A percentile compares a stretch with the other conserved stretches of the same genome.
These are phyloP conservation scores for Plasmopara halstedii DNA, from an alignment of 352 stramenopile genomes.

Conservation along the genomic window DNA sequence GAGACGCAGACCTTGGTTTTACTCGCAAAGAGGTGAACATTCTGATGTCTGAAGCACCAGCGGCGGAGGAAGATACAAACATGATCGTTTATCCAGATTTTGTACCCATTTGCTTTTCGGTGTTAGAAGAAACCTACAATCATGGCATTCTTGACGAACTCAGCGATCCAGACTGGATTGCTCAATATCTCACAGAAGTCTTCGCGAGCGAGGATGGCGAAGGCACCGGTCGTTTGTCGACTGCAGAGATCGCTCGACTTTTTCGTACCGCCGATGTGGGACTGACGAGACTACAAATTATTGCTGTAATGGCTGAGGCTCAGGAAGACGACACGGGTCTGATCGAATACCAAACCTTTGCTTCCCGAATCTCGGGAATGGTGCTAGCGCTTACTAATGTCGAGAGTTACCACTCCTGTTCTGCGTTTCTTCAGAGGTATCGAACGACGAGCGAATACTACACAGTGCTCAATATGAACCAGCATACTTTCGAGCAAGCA, in stretches of 20 bases:
- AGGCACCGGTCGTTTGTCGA: constrained; percentile 47
- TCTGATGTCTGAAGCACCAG: constrained; percentile 53
- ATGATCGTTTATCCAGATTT: constrained; percentile 47
- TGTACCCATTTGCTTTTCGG: constrained; percentile 48
- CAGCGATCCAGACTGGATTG: constrained; percentile 55
- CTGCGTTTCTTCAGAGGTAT: constrained; percentile 51
- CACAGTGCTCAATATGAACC: constrained; percentile 64
- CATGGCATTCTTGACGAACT: constrained; percentile 53
- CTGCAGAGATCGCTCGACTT: constrained; percentile 48
- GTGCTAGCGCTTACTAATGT: constrained; percentile 56
- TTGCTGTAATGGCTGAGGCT: constrained; percentile 54
- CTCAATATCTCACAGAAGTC: constrained; percentile 65
- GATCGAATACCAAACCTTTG: constrained; percentile 71
- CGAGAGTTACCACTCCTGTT: constrained; percentile 55
- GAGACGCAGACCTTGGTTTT: constrained; percentile 61
- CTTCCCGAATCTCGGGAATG: constrained; percentile 56
- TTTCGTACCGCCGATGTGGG: constrained; percentile 57
- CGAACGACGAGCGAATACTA: constrained; percentile 75
- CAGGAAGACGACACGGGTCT: constrained; percentile 72
- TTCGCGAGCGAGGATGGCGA: constrained; percentile 66
- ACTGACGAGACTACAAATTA: constrained; percentile 72
- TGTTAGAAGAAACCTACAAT: constrained; percentile 46
- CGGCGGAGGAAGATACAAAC: constrained; percentile 18
- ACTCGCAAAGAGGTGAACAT: constrained; percentile 69
- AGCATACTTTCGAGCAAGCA: constrained; percentile 74